Evolutionary conservation across 768 basidiomycete species (phyloP).

Genomic region (Xerocomellus amylosporus): DNA sequence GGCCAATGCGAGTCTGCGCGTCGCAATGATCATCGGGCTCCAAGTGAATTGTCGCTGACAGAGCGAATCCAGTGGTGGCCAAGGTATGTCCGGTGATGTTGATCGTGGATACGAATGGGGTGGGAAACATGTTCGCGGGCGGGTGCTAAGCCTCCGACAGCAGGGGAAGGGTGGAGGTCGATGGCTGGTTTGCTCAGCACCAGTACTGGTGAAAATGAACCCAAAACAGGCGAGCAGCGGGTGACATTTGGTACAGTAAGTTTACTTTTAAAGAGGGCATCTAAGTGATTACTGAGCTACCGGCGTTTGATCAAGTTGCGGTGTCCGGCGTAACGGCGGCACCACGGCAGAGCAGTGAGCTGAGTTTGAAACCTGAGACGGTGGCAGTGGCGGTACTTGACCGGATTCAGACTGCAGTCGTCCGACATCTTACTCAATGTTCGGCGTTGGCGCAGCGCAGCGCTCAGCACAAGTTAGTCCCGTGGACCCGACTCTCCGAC

Average conservation of each 20-base stretch:
- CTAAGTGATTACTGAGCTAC: conserved; percentile 16
- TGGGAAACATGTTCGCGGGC: conserved; percentile 95
- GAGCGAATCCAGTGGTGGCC: conserved; percentile 42
- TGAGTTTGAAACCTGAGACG: no score
- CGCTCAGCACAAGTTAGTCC: no score
- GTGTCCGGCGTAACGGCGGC: no score
- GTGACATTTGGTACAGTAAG: conserved; percentile 66
- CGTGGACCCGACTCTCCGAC: no score
- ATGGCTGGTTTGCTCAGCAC: conserved; percentile 35
- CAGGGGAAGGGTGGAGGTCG: conserved; percentile 61
- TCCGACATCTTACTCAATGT: no score
- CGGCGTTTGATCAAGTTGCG: no score
- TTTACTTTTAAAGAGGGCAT: conserved; percentile 17
- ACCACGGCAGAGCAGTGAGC: no score
- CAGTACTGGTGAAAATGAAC: conserved; percentile 14
- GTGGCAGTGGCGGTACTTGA: no score
- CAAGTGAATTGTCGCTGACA: conserved; percentile 68
- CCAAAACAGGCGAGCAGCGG: conserved; percentile 36
- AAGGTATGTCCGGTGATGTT: conserved; percentile 57
- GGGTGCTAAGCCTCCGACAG: conserved; percentile 73
- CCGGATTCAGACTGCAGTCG: no score
- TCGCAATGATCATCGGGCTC: conserved; percentile 87
- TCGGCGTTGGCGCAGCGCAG: no score
- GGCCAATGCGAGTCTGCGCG: conserved; percentile 68
- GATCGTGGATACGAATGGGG: conserved; percentile 93